phyloP scores from a whole-genome alignment of 345 rosid species.

The Trapa incisa region DNA sequence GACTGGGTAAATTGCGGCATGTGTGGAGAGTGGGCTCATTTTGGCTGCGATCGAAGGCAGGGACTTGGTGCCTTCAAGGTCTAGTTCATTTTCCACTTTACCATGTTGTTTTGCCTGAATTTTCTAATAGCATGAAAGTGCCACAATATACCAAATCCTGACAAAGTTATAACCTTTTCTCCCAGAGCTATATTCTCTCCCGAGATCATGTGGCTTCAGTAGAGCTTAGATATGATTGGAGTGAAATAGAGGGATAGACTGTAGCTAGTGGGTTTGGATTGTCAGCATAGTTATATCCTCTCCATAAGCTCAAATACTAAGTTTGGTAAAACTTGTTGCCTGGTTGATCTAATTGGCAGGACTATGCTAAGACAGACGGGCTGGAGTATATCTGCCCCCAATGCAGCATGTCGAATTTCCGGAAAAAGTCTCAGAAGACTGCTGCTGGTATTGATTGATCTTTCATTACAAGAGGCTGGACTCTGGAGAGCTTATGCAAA shows the following conservation, averaged over 20 bases:
- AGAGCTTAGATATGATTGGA: no score
- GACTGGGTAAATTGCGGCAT: constrained; percentile 99
- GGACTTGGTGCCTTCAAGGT: constrained; percentile 99
- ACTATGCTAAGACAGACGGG: constrained; percentile 95
- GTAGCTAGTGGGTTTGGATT: neutral
- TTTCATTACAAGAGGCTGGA: neutral
- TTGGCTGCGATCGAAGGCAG: constrained; percentile 95
- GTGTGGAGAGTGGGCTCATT: constrained; percentile 99
- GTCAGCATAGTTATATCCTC: neutral
- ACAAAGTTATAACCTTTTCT: neutral
- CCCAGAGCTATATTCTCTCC: no score
- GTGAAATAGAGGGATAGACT: neutral
- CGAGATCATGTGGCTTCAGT: no score
- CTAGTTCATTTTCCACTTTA: neutral
- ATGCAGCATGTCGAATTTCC: constrained; percentile 76
- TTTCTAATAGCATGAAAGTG: neutral
- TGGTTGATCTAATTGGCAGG: constrained; percentile 34
- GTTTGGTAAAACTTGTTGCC: neutral
- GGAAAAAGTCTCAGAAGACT: constrained; percentile 80
- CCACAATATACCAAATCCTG: neutral
- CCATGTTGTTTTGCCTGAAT: neutral
- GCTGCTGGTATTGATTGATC: constrained; percentile 35
- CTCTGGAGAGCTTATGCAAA: neutral
- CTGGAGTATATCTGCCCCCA: constrained; percentile 93
- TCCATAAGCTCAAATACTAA: neutral